Conservation (phyloP, 2,329 filamentous ascomycete species). For the Microcyclospora pomicola region DNA sequence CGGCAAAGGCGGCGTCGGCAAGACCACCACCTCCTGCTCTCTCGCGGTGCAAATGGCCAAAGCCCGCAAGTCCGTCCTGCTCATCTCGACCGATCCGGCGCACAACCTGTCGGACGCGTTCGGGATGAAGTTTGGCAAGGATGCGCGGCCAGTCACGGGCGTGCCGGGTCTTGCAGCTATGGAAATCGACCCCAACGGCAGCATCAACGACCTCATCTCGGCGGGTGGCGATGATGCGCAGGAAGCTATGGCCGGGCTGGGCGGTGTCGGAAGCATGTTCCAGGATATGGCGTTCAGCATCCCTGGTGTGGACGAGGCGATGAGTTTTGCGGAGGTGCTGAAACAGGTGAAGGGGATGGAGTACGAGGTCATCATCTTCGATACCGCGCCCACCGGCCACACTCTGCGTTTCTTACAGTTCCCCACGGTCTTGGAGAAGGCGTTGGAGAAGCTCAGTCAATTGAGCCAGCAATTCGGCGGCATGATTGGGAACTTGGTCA, state of each 20-base stretch:
- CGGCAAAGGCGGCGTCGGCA: conserved; percentile 95
- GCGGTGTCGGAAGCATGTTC: conserved; percentile 85
- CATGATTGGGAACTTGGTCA: conserved; percentile 86
- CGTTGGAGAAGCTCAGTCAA: conserved; percentile 90
- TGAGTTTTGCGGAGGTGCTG: conserved; percentile 98
- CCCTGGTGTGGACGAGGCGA: conserved; percentile 95
- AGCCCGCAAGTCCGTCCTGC: conserved; percentile 84
- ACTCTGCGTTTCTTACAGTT: conserved; percentile 98
- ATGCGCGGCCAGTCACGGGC: conserved; percentile 81
- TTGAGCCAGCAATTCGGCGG: conserved; percentile 89
- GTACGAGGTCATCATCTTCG: conserved; percentile 98
- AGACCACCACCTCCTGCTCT: conserved; percentile 98
- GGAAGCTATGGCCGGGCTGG: conserved; percentile 55
- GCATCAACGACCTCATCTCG: conserved; percentile 85
- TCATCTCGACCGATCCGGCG: conserved; percentile 96
- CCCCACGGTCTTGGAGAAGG: conserved; percentile 94
- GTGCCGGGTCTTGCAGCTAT: conserved; percentile 92
- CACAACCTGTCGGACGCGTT: conserved; percentile 98
- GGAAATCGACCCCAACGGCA: conserved; percentile 98
- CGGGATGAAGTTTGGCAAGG: conserved; percentile 98
- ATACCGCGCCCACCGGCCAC: conserved; percentile 94
- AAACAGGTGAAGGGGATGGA: conserved; percentile 98
- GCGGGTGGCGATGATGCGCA: conserved; percentile 58
- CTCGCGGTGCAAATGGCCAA: conserved; percentile 94
- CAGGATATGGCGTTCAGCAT: conserved; percentile 97